phyloP scores from a whole-genome alignment of 2,329 filamentous ascomycete species.

The Botrytis sinoallii region DNA sequence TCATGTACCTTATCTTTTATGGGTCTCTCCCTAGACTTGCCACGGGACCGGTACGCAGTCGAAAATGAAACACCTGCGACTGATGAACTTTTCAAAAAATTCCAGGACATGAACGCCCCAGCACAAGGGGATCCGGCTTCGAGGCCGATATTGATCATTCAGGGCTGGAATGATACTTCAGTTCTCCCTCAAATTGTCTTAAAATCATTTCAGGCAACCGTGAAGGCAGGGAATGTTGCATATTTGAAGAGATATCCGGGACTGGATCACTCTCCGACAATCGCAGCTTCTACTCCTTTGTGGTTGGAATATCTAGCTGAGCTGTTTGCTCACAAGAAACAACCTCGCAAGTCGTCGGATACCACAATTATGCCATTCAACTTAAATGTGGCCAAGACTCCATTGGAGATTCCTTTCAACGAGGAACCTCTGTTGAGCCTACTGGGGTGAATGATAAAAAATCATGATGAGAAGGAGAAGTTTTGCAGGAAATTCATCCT shows the following conservation, averaged over 20 bases:
- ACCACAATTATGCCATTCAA: background rate
- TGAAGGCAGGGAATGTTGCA: background rate
- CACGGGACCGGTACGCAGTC: background rate
- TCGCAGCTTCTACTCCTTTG: background rate
- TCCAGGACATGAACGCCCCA: background rate
- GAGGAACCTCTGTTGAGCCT: background rate
- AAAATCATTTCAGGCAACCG: background rate
- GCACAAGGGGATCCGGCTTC: background rate
- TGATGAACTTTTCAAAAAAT: background rate
- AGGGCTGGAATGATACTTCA: background rate
- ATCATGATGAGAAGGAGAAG: background rate
- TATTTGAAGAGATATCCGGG: background rate
- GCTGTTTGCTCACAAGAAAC: background rate
- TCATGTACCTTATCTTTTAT: background rate
- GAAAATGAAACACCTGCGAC: background rate
- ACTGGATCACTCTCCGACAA: background rate
- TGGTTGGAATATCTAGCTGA: background rate
- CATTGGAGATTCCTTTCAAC: background rate
- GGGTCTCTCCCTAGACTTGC: background rate
- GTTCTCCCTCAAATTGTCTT: background rate
- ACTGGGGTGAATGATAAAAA: background rate
- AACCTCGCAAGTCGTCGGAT: background rate
- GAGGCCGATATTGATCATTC: background rate
- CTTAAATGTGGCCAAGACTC: background rate
- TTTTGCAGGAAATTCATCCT: background rate